Conservation (phyloP, 371 early-diverging fungal genomes). For the Syncephalastrum monosporum region DNA sequence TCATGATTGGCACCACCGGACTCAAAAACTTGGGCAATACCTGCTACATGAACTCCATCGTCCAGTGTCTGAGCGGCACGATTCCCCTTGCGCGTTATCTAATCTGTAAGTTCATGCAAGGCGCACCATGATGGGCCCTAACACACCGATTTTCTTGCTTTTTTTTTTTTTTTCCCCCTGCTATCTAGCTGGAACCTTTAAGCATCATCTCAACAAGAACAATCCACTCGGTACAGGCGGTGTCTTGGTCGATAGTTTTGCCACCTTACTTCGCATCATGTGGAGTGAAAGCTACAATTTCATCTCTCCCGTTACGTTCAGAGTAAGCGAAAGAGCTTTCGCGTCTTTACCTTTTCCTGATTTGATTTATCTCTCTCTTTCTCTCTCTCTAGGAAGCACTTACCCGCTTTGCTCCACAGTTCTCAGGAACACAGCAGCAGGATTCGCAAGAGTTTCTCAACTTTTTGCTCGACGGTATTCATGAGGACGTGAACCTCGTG, state of each 20-base stretch:
- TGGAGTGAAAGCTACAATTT: slow-evolving; percentile 64
- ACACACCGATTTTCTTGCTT: neutral
- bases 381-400: slow-evolving; percentile 43
- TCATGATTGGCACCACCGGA: slow-evolving; percentile 73
- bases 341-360: neutral
- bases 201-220: slow-evolving; percentile 64
- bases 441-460: slow-evolving; percentile 80
- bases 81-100: slow-evolving; percentile 85
- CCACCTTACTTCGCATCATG: slow-evolving; percentile 64
- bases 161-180: no score
- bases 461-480: slow-evolving; percentile 71
- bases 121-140: no score
- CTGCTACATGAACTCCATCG: slow-evolving; percentile 95
- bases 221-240: slow-evolving; percentile 88
- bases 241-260: slow-evolving; percentile 69
- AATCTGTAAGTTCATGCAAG: slow-evolving; percentile 34
- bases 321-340: slow-evolving; percentile 20
- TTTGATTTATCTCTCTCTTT: neutral
- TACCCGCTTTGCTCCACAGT: slow-evolving; percentile 66
- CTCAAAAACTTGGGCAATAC: slow-evolving; percentile 97
- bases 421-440: slow-evolving; percentile 69
- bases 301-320: slow-evolving; percentile 57
- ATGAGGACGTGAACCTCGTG: slow-evolving; percentile 70
- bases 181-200: slow-evolving; percentile 63
- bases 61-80: slow-evolving; percentile 93